A percentile compares a stretch with the other conserved stretches of the same genome.
These are phyloP conservation scores for Toxoplasma gondii DNA, from an alignment of 169 alveolate genomes.

Conservation along the genomic window DNA sequence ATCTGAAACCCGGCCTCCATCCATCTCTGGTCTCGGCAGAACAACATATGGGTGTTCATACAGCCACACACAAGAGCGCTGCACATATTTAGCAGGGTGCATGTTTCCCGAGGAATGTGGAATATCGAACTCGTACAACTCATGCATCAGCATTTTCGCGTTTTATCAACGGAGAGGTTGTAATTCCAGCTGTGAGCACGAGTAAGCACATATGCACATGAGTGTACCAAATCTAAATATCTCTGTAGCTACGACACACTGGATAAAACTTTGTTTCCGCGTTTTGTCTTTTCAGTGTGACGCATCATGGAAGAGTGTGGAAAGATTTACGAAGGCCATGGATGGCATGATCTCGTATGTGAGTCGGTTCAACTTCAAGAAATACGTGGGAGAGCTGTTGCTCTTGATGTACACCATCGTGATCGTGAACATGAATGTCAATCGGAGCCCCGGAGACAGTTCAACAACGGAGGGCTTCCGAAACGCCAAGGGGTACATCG, in stretches of 20 bases:
- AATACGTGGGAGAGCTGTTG: not conserved
- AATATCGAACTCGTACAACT: not conserved
- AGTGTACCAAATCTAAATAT: too few species aligned
- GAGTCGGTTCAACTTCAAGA: not conserved
- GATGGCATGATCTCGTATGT: not conserved
- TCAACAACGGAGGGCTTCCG: not conserved
- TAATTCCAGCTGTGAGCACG: too few species aligned
- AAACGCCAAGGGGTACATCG: not conserved
- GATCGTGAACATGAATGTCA: not conserved
- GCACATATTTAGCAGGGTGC: not conserved
- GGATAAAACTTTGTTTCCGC: not conserved
- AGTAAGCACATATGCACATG: too few species aligned
- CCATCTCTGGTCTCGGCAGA: too few species aligned
- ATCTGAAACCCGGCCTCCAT: not conserved
- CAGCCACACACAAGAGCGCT: not conserved
- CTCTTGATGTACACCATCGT: constrained; percentile 4
- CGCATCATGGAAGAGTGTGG: not conserved
- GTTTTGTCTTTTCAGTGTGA: not conserved
- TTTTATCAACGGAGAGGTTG: too few species aligned
- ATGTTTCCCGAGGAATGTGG: not conserved
- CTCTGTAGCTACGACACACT: not conserved
- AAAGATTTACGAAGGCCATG: not conserved
- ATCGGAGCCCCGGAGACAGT: not conserved
- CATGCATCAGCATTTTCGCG: not conserved
- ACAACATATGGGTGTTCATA: not conserved